phyloP scores from a whole-genome alignment of 2,329 filamentous ascomycete species.

The Colletotrichum cereale region DNA sequence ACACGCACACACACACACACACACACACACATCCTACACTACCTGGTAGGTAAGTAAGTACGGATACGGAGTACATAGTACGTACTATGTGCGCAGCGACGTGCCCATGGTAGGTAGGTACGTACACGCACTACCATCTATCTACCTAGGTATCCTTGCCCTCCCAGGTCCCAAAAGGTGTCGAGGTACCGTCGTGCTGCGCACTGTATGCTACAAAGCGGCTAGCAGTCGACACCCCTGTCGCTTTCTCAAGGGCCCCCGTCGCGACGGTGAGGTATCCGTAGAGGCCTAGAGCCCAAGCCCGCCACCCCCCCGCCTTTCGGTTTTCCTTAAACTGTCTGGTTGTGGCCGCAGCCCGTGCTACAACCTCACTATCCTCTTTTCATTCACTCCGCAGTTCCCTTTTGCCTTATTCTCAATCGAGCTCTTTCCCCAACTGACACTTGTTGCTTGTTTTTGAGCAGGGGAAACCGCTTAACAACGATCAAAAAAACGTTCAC shows the following conservation, averaged over 20 bases:
- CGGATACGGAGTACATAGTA: background rate
- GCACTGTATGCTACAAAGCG: conserved; percentile 37
- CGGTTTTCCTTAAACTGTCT: conserved; percentile 55
- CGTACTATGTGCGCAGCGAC: background rate
- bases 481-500: conserved; percentile 47
- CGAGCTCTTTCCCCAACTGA: conserved; percentile 51
- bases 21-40: background rate
- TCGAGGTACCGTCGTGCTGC: conserved; percentile 20
- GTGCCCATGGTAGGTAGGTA: background rate
- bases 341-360: conserved; percentile 58
- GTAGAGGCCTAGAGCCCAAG: conserved; percentile 27
- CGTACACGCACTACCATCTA: background rate
- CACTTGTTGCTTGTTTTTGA: conserved; percentile 54
- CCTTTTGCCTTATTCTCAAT: conserved; percentile 57
- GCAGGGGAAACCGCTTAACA: conserved; percentile 51
- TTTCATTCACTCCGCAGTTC: conserved; percentile 63
- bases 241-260: conserved; percentile 32
- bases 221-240: conserved; percentile 36
- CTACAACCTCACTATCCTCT: conserved; percentile 64
- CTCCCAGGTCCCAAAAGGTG: conserved; percentile 2
- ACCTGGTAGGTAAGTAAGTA: background rate
- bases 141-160: background rate
- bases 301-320: conserved; percentile 47
- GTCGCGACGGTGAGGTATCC: conserved; percentile 30
- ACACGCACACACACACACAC: background rate